Evolutionary conservation across 2,329 filamentous ascomycete genomes (phyloP).

Genomic region (Zasmidium angulare): DNA sequence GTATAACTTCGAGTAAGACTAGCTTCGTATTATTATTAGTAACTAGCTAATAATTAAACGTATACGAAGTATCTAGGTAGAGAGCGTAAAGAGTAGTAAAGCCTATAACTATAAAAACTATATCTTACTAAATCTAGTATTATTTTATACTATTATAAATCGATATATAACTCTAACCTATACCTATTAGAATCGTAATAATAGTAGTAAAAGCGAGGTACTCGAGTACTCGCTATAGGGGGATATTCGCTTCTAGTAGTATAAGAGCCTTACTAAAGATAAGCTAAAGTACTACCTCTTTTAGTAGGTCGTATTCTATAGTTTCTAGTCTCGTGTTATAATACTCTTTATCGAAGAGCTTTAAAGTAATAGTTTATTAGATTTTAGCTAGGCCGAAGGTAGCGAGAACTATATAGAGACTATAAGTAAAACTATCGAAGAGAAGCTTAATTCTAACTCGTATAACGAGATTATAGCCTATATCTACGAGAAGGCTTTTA

Average conservation of each 20-base stretch:
- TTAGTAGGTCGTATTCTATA: neutral
- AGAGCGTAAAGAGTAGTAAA: neutral
- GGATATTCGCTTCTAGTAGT: neutral
- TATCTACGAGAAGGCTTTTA: slow-evolving; percentile 4
- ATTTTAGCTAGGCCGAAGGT: neutral
- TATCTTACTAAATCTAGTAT: neutral
- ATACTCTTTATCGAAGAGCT: neutral
- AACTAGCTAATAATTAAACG: slow-evolving; percentile 1
- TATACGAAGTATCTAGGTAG: neutral
- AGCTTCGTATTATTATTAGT: neutral
- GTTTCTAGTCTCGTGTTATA: neutral
- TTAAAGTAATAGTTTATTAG: neutral
- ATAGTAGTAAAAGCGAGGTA: neutral
- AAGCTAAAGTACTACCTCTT: neutral
- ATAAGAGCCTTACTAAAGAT: neutral
- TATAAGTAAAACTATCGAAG: neutral
- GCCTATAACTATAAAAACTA: neutral
- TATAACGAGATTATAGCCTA: neutral
- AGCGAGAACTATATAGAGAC: neutral
- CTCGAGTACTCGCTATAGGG: neutral
- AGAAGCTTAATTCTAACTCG: neutral
- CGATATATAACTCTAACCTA: neutral
- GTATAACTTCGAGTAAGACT: neutral
- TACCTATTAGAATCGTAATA: neutral
- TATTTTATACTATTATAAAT: slow-evolving; percentile 1